phyloP scores from a whole-genome alignment of 1,139 yeast species.

The Pichia sp. region DNA sequence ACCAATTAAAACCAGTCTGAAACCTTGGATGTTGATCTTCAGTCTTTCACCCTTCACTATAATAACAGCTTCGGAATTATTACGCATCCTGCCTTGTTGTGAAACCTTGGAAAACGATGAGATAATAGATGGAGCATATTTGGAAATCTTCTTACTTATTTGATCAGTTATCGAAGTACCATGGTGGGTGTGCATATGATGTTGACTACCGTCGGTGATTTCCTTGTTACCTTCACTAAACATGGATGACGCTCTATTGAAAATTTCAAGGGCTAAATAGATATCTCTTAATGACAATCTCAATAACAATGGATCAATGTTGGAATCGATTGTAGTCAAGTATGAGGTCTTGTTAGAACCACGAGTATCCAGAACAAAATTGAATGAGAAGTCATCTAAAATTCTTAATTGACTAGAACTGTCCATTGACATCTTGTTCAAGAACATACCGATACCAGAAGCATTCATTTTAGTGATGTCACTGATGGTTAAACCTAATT shows the following conservation, averaged over 20 bases:
- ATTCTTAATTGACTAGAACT: constrained; percentile 64
- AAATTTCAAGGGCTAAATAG: constrained; percentile 69
- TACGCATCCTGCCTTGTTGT: not conserved
- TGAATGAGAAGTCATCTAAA: constrained; percentile 85
- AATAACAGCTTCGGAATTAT: constrained; percentile 34
- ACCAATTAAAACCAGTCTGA: constrained; percentile 86
- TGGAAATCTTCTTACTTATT: constrained; percentile 54
- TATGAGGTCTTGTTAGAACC: constrained; percentile 58
- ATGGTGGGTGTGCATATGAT: not conserved
- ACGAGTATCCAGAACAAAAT: constrained; percentile 70
- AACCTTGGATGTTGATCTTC: constrained; percentile 71
- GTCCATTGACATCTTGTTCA: constrained; percentile 70
- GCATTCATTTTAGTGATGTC: constrained; percentile 65
- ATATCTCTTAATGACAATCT: constrained; percentile 88
- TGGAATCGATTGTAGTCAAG: constrained; percentile 63
- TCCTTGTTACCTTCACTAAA: constrained; percentile 34
- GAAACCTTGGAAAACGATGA: constrained; percentile 43
- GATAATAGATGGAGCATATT: constrained; percentile 65
- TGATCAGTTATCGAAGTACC: constrained; percentile 45
- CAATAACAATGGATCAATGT: constrained; percentile 77
- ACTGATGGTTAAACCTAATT: constrained; percentile 69
- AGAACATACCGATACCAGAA: constrained; percentile 82
- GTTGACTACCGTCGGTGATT: not conserved
- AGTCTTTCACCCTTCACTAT: constrained; percentile 72
- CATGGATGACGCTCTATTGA: constrained; percentile 68